Conservation (phyloP, 352 stramenopile species). For the Blastocystis sp. region DNA sequence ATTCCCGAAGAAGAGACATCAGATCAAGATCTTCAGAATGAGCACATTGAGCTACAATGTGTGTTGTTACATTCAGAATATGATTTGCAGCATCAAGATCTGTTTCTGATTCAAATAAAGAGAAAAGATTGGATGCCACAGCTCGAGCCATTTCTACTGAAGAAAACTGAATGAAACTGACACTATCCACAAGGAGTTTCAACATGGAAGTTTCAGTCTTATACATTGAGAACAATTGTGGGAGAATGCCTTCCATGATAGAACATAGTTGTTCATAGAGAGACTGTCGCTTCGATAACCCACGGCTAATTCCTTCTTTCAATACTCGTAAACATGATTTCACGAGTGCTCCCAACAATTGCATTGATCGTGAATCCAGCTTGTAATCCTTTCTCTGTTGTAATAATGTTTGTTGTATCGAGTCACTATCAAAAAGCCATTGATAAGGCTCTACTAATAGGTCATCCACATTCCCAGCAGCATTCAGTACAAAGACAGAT, state of each 20-base stretch:
- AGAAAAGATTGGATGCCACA: neutral
- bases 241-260: neutral
- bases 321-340: too few species aligned
- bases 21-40: neutral
- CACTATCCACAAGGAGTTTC: neutral
- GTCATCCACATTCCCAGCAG: neutral
- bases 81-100: neutral
- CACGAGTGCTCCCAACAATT: too few species aligned
- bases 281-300: too few species aligned
- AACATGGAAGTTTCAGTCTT: neutral
- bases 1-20: neutral
- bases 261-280: too few species aligned
- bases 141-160: neutral
- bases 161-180: neutral
- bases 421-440: too few species aligned
- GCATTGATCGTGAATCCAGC: too few species aligned
- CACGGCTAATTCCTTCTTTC: too few species aligned
- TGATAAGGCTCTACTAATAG: too few species aligned
- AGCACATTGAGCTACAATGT: too few species aligned
- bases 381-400: too few species aligned
- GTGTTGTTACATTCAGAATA: neutral
- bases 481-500: constrained; percentile 37
- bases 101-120: neutral
- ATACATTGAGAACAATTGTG: neutral
- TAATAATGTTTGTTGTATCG: too few species aligned